Evolutionary conservation across 768 basidiomycete species (phyloP), one percentile per base, ranked within the genome.

Genomic region (Brasilioporus rufonigricans): DNA sequence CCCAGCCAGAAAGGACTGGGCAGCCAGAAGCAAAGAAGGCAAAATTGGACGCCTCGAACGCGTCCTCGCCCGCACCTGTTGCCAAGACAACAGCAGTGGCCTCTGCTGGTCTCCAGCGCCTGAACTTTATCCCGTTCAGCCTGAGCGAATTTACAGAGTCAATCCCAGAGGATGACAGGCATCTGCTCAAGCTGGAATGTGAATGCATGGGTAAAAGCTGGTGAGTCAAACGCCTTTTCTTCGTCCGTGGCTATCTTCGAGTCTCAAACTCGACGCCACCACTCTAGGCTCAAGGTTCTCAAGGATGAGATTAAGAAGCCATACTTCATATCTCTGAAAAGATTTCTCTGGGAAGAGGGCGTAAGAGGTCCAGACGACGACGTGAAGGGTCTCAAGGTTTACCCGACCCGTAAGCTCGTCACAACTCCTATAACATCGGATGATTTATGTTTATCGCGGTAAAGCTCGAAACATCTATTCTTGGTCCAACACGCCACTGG

Each of bases 401-500:
- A 88, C 67, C 94, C 94, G 16, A 73, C 84, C 41, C 83, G 93
- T 92, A 58, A 68, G 71, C 49, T 45, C 39, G 18, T 39, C 33
- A 18, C 19, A 11, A 71, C 36, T 14, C 33, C 43, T 44, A 13
- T 21, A 40, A 38, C 46, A 38, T 45, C 24, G 44, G 50, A 39
- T 53, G 36, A 55, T 38, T 56, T 48, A 49, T 52, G 29, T 29
- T 41, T 21, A 36, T 48, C 56, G 47, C 59, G 48, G 23, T 49
- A 44, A 67, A 87, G 94, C 93, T 14, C 76, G 78, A 59, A 83
- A 96, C 65, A 89, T 97, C 52, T 97, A 97, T 68, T 79, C 91
- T 13, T 98, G 94, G 94, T 91, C 91, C 4, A 81, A 87, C 52
- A 94, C 92, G 27, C 91, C 92, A 4, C 74, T 97, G 16, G 87